Evolutionary conservation across 805 yeast species (phyloP).

Genomic region (Lipomyces starkeyi): DNA sequence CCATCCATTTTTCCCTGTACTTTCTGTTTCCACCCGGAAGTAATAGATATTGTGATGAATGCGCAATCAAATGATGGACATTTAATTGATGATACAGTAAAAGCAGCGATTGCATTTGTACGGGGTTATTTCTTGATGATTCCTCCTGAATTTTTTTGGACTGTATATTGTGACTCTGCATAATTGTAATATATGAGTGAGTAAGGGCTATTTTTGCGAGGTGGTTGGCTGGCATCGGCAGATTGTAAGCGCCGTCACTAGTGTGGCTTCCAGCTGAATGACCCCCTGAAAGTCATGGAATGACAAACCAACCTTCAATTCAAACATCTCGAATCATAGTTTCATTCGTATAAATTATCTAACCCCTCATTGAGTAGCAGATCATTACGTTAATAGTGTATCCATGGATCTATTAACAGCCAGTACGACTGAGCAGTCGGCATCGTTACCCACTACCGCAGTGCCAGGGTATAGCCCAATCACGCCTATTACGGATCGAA

Average conservation of each 20-base stretch:
- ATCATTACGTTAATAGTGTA: background rate
- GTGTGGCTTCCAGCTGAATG: background rate
- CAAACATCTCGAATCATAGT: background rate
- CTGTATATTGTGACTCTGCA: background rate
- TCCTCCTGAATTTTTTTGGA: background rate
- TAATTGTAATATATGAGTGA: background rate
- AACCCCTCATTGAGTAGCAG: background rate
- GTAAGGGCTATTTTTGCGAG: too few species aligned
- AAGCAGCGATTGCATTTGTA: background rate
- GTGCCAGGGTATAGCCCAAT: constrained; percentile 1
- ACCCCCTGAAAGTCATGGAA: background rate
- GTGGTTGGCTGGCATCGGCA: background rate
- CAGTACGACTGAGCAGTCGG: background rate
- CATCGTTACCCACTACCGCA: background rate
- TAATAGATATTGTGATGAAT: background rate
- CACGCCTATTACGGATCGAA: constrained; percentile 9
- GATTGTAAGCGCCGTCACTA: too few species aligned
- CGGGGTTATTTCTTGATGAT: background rate
- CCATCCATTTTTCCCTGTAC: constrained; percentile 57
- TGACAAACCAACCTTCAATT: background rate
- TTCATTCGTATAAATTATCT: too few species aligned
- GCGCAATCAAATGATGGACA: background rate
- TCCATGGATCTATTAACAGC: background rate
- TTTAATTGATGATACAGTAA: background rate
- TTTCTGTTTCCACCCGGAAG: constrained; percentile 20